Evolutionary conservation across 2,329 filamentous ascomycete species (phyloP), one percentile per base, ranked within the genome.

Genomic region (Capronia epimyces): DNA sequence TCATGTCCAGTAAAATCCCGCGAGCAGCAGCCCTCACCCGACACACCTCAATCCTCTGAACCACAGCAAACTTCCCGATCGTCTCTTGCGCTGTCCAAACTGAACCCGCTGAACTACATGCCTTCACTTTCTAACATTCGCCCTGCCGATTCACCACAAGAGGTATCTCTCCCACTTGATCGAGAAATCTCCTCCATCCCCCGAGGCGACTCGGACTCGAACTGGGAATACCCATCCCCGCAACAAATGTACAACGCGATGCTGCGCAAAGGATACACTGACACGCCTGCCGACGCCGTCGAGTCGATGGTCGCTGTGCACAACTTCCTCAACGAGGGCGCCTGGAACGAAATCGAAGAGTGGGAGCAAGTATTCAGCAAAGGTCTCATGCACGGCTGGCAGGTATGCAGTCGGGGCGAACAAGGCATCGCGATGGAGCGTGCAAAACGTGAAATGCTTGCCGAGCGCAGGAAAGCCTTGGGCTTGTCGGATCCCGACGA

Each of bases 171-270:
- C 1, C 87, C 90, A 0, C 86, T 90, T 1, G 79, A 83, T 5
- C 86, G 93, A 61, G 89, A 96, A 69, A 73, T 79, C 24, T 95
- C 88, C 1, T 89, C 90, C 1, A 98, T 98, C 61, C 93, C 93
- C n/a, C 86, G 86, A 61, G 88, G 87, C 63, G 82, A 86, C 62
- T 79, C 81, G 42, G 78, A 83, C 46, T 81, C 83, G 41, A 94
- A 87, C 64, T 98, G 93, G 93, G 93, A 97, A 70, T 98, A 98
- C 66, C 93, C 93, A 0, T 96, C 89, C 0, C 91, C 93, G 0
- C 93, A 98, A 73, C 93, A 98, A 71, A 98, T 98, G 93, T 98
- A 97, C 77, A 97, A 98, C 65, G 93, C 93, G 6, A 85, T 98
- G 71, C 74, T 97, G 55, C 85, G 93, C 58, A 98, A 98, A 71